Evolutionary conservation across 768 basidiomycete species (phyloP), one percentile per base, ranked within the genome.

Genomic region (Pulveroboletus sp.): DNA sequence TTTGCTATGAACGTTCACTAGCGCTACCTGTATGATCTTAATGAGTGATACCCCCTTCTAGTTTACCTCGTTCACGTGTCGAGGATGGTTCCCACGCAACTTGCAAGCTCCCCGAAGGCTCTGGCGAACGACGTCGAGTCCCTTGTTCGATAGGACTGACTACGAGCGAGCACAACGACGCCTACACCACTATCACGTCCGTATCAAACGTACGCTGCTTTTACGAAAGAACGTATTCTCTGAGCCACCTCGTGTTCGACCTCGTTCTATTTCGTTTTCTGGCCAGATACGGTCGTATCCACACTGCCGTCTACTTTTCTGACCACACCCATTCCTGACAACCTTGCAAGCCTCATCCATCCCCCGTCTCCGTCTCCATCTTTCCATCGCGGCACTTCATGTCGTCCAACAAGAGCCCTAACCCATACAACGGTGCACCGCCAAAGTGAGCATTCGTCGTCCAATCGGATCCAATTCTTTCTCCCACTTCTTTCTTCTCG

Each of bases 321-420:
- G 42, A 42, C 50, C 46, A 50, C 52, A 13, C 36, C 55, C 4
- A 44, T 26, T 27, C 31, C 43, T 32, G 43, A 39, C 46, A 38
- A 26, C 32, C 31, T 39, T 26, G 40, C 44, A 39, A 42, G n/a
- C 31, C 39, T 39, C 51, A 6, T 39, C 46, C 27, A 33, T 17
- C 50, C 42, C 28, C 35, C 13, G 43, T 24, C 33, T 18, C 36
- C 38, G 15, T 43, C 52, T 10, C 24, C 27, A 37, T 44, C 46
- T 30, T 47, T 44, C 36, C 40, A 53, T 59, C 59, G 40, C 26
- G 39, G 5, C n/a, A 3, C 10, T 26, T 31, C 54, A 68, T 69
- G 66, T 69, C 66, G n/a, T 68, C 67, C 14, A 66, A 46, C 57
- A 68, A 69, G 56, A 62, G 67, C 31, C 64, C 61, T 15, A 66